Conservation (phyloP, 257 asterid genomes). For the Solanum virginianum region DNA sequence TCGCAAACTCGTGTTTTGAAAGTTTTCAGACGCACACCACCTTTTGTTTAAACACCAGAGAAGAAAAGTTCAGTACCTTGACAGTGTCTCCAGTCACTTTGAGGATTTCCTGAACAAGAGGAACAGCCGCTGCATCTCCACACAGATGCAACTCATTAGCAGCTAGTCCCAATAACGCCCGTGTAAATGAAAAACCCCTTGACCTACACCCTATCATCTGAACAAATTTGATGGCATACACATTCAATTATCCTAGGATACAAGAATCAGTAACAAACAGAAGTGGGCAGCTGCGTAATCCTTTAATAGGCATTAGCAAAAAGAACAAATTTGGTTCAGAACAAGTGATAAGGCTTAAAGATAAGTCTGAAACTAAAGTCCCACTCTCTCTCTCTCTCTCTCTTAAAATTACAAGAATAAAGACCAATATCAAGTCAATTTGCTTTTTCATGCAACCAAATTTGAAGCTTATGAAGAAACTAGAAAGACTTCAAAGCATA, state of each 20-base stretch:
- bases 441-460: neutral
- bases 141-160: slow-evolving; percentile 92
- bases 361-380: neutral
- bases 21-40: neutral
- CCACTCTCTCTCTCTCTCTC: neutral
- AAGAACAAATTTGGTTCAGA: neutral
- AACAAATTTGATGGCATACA: neutral
- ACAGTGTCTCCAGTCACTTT: slow-evolving; percentile 73
- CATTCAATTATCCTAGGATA: neutral
- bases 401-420: neutral
- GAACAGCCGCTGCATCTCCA: slow-evolving; percentile 95
- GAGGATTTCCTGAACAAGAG: slow-evolving; percentile 71
- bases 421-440: neutral
- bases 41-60: neutral
- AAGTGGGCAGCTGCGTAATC: neutral
- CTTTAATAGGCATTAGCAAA: neutral
- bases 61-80: slow-evolving; percentile 26
- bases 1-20: neutral
- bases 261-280: neutral
- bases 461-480: neutral
- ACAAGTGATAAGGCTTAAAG: neutral
- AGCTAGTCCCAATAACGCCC: slow-evolving; percentile 86
- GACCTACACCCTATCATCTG: slow-evolving; percentile 83
- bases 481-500: neutral
- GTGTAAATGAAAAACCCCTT: slow-evolving; percentile 89